Percentiles rank a stretch among this genome's conserved stretches.
Conservation (phyloP, 2,329 filamentous ascomycete genomes). For the Trematosphaeria pertusa region DNA sequence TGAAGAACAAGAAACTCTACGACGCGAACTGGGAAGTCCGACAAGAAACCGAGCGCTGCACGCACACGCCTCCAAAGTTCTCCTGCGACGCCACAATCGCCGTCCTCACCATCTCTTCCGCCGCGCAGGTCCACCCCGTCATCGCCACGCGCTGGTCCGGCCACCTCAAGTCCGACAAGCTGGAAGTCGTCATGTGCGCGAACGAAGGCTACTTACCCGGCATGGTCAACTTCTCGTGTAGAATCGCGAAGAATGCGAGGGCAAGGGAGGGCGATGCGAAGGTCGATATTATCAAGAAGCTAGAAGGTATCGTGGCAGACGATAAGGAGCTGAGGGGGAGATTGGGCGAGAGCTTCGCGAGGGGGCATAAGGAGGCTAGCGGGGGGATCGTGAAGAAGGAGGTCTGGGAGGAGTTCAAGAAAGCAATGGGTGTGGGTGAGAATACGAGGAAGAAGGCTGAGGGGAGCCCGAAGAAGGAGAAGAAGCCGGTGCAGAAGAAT, state of each 20-base stretch:
- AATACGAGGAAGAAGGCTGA: constrained; percentile 53
- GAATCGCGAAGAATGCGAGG: constrained; percentile 64
- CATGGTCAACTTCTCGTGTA: constrained; percentile 72
- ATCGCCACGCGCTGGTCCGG: constrained; percentile 73
- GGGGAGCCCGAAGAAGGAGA: constrained; percentile 42
- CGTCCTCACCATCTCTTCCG: constrained; percentile 66
- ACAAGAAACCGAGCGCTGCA: constrained; percentile 66
- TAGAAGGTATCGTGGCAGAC: constrained; percentile 59
- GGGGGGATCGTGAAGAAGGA: constrained; percentile 67
- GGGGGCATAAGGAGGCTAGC: constrained; percentile 71
- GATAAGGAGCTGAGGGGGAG: constrained; percentile 52
- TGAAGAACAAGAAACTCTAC: constrained; percentile 57
- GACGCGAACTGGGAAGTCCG: constrained; percentile 66
- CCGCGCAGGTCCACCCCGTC: constrained; percentile 69
- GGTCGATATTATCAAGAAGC: constrained; percentile 68
- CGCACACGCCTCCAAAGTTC: constrained; percentile 69
- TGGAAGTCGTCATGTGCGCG: constrained; percentile 70
- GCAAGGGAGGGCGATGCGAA: constrained; percentile 56
- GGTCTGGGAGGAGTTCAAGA: constrained; percentile 71
- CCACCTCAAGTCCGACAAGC: constrained; percentile 62
- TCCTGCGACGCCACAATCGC: constrained; percentile 68
- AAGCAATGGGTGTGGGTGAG: constrained; percentile 64
- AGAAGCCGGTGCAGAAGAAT: constrained; percentile 37
- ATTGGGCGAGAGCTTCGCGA: constrained; percentile 69
- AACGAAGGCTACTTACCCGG: constrained; percentile 70